Base-by-base conservation (phyloP, 768 basidiomycete species). In the Porphyrellus cyaneotinctus region DNA sequence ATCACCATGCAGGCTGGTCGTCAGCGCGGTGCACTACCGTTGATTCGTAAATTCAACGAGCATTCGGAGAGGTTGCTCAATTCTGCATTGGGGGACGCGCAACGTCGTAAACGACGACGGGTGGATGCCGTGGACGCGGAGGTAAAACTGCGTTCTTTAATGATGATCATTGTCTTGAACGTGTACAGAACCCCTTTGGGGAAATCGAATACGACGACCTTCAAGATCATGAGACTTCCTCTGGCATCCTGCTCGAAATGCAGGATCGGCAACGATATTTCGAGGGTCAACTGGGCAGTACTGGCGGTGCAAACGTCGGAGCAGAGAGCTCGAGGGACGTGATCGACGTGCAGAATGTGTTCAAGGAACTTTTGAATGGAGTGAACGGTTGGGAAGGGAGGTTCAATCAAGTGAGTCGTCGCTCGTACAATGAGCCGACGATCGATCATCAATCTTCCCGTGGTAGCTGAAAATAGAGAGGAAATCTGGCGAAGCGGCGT, bases 41-140 rank as follows among this genome's bases (percentile, higher is more conserved):
- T 98, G 43, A 98, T 99, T 58, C 80, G 95, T 44, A 90, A 95
- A 66, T 98, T 99, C 72, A 99, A 98, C 63, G 93, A 97, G 64
- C 97, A 99, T 68, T 97, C 93, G 1, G 92, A 95, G 60, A 74
- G 93, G 58, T 74, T 97, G 11, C 73, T 98, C 14, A 86, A 88
- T 52, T 84, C 90, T 38, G 86, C 88, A 6, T 62, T 91, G 89
- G 84, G 85, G 11, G 83, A 86, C 47, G 64, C 70, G 5, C 77
- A 77, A 36, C 72, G 83, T 11, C 66, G 75, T 18, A 91, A 91
- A 67, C 82, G 86, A 54, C 76, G 77, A 51, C 78, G 85, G 49
- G 58, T 78, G 33, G 72, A 75, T 43, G 74, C 61, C 24, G 63
- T 65, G 28, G 64, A 73, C 50, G 72, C 74, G 54, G 72, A 75